Percentiles rank a stretch among this genome's conserved stretches.
These are phyloP conservation scores for Rhizopogon rudus DNA, from an alignment of 768 basidiomycete genomes.

Conservation along the genomic window DNA sequence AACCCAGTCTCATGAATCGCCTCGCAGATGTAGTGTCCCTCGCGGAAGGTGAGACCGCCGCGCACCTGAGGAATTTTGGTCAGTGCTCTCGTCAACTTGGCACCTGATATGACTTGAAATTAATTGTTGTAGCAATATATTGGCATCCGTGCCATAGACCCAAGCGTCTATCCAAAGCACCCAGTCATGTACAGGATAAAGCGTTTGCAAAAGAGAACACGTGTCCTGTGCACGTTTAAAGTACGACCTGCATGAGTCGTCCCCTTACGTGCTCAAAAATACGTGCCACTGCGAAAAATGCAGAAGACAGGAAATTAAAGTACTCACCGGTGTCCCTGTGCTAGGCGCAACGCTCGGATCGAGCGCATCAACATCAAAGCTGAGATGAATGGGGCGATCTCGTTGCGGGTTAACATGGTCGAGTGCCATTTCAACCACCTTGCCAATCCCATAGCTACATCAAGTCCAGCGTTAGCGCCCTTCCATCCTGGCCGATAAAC, in stretches of 20 bases:
- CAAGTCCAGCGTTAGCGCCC: not conserved
- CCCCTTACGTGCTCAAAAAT: not conserved
- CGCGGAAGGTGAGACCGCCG: constrained; percentile 93
- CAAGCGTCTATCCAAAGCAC: too few species aligned
- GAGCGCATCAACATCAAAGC: constrained; percentile 94
- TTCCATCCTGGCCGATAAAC: constrained; percentile 46
- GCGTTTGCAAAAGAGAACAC: too few species aligned
- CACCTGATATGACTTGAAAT: constrained; percentile 3
- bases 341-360: constrained; percentile 75
- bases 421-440: constrained; percentile 82
- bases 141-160: not conserved
- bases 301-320: not conserved
- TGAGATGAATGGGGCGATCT: constrained; percentile 88
- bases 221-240: not conserved
- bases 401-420: constrained; percentile 88
- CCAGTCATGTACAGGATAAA: not conserved
- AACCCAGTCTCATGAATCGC: constrained; percentile 89
- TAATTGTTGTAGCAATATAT: not conserved
- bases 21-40: constrained; percentile 98
- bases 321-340: constrained; percentile 81
- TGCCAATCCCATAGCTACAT: constrained; percentile 35
- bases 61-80: constrained; percentile 51
- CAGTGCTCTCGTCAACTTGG: constrained; percentile 1
- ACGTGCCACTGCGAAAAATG: not conserved
- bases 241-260: too few species aligned